Percentiles rank a stretch among this genome's conserved stretches.
phyloP scores from a whole-genome alignment of 2,329 filamentous ascomycete genomes.

The Monosporascus sp. region DNA sequence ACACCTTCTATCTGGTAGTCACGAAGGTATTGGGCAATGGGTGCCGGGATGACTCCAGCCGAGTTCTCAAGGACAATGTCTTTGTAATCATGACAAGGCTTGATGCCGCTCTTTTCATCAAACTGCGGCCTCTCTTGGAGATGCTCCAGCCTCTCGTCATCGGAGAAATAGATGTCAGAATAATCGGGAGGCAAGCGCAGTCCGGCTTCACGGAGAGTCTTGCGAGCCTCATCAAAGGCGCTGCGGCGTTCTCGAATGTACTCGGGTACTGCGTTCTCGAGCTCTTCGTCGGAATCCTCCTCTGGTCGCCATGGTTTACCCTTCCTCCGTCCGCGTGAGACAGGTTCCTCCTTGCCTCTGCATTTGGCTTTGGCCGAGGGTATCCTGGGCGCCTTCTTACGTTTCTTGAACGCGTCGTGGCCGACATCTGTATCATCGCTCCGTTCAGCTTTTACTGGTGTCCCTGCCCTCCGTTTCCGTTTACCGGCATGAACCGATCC shows the following conservation, averaged over 20 bases:
- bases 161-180: slow-evolving; percentile 69
- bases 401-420: slow-evolving; percentile 16
- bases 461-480: slow-evolving; percentile 14
- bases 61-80: slow-evolving; percentile 73
- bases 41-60: slow-evolving; percentile 75
- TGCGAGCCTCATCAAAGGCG: slow-evolving; percentile 60
- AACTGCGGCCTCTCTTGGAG: slow-evolving; percentile 69
- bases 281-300: slow-evolving; percentile 34
- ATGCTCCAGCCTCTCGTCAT: slow-evolving; percentile 57
- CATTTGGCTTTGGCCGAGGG: slow-evolving; percentile 6
- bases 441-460: slow-evolving; percentile 16
- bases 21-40: slow-evolving; percentile 85
- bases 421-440: slow-evolving; percentile 21
- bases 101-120: slow-evolving; percentile 44
- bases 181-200: slow-evolving; percentile 75
- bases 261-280: slow-evolving; percentile 59
- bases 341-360: slow-evolving; percentile 13
- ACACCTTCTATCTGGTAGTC: slow-evolving; percentile 88
- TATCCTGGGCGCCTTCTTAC: slow-evolving; percentile 13
- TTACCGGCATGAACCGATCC: slow-evolving; percentile 17
- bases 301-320: slow-evolving; percentile 13
- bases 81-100: slow-evolving; percentile 63
- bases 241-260: slow-evolving; percentile 65
- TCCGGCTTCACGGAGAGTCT: slow-evolving; percentile 59
- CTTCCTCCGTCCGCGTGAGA: slow-evolving; percentile 4